A percentile compares a stretch with the other conserved stretches of the same genome.
phyloP scores from a whole-genome alignment of 306 rosid species.

The Sphenostylis stenocarpa region DNA sequence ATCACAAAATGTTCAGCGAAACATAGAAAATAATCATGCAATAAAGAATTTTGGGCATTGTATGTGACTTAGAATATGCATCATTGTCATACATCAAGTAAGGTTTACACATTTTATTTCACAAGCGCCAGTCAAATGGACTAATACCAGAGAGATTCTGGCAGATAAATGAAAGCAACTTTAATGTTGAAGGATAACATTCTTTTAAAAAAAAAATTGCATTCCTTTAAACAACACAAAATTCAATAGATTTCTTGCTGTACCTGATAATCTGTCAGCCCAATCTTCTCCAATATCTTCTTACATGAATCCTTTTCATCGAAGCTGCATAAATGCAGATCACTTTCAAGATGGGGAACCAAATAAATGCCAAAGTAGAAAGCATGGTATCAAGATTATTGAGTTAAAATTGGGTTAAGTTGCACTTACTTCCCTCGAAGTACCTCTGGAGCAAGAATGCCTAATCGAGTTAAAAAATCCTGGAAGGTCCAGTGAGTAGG shows the following conservation, averaged over 20 bases:
- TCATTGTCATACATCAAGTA: slow-evolving; percentile 6
- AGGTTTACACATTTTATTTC: slow-evolving; percentile 24
- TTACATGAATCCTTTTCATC: slow-evolving; percentile 68
- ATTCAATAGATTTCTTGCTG: slow-evolving; percentile 28
- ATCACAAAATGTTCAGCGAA: slow-evolving; percentile 25
- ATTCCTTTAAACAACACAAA: not conserved
- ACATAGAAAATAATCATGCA: slow-evolving; percentile 17
- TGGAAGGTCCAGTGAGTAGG: slow-evolving; percentile 77
- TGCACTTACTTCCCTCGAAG: slow-evolving; percentile 69
- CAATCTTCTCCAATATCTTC: slow-evolving; percentile 68
- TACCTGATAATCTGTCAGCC: slow-evolving; percentile 84
- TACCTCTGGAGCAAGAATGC: slow-evolving; percentile 79
- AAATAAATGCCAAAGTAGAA: slow-evolving; percentile 29
- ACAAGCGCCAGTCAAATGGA: not conserved
- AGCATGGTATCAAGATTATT: slow-evolving; percentile 21
- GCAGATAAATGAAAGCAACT: slow-evolving; percentile 15
- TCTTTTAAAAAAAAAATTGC: not conserved
- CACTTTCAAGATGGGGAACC: slow-evolving; percentile 35
- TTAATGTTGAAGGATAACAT: slow-evolving; percentile 12
- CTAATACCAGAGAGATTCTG: not conserved
- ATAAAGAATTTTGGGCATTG: slow-evolving; percentile 3
- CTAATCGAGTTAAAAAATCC: slow-evolving; percentile 65
- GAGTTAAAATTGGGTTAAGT: slow-evolving; percentile 22
- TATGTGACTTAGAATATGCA: slow-evolving; percentile 5
- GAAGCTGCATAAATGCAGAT: slow-evolving; percentile 52